phyloP scores from a whole-genome alignment of 352 stramenopile genomes.

The Pythium brachiatum region DNA sequence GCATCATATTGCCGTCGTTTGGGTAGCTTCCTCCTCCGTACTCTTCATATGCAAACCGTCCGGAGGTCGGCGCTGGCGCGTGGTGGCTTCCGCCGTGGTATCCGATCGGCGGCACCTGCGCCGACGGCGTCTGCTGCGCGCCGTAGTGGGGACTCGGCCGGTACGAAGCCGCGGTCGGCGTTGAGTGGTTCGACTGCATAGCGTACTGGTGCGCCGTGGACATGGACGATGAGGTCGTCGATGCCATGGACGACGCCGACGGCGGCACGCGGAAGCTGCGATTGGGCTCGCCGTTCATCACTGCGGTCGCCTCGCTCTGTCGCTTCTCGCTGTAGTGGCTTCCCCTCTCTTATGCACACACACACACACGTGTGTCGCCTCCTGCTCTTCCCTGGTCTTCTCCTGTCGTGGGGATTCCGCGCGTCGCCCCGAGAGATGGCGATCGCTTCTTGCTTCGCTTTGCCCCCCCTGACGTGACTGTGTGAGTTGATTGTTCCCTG shows the following conservation, averaged over 20 bases:
- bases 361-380: not conserved
- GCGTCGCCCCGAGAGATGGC: not conserved
- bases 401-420: not conserved
- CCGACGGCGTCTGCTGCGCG: not conserved
- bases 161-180: constrained; percentile 9
- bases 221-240: not conserved
- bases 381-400: no score
- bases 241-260: constrained; percentile 1
- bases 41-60: constrained; percentile 4
- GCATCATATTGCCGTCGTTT: constrained; percentile 6
- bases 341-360: not conserved
- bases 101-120: constrained; percentile 2
- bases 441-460: not conserved
- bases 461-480: no score
- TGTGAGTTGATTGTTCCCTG: no score
- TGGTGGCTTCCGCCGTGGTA: constrained; percentile 2
- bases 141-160: constrained; percentile 14
- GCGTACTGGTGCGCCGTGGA: not conserved
- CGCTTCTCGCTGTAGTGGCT: not conserved
- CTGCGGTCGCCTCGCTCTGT: not conserved
- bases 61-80: not conserved
- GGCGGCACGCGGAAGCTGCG: constrained; percentile 19
- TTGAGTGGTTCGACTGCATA: constrained; percentile 6
- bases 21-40: constrained; percentile 9
- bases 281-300: constrained; percentile 18